Percentiles rank a stretch among this genome's conserved stretches.
Evolutionary conservation across 345 rosid genomes (phyloP).

Genomic region (Adansonia digitata): DNA sequence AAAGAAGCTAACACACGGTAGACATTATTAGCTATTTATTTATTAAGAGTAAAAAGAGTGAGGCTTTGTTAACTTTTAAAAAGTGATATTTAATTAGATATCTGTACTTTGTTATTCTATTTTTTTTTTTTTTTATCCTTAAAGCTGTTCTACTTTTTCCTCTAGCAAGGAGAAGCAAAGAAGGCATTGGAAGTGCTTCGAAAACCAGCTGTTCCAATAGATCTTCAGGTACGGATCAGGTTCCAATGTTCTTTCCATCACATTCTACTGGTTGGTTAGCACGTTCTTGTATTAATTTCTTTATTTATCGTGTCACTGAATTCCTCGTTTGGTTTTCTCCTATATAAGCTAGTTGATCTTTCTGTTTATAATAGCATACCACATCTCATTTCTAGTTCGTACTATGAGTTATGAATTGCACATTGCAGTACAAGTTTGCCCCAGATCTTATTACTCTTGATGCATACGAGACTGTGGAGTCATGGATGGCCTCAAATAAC

Average conservation of each 20-base stretch:
- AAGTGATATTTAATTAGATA: neutral
- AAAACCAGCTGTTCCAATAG: constrained; percentile 76
- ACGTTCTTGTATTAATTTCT: neutral
- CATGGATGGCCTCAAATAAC: constrained; percentile 88
- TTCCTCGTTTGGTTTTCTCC: neutral
- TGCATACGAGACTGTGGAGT: constrained; percentile 98
- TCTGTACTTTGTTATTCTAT: neutral
- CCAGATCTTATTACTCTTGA: constrained; percentile 93
- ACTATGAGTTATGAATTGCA: constrained; percentile 15
- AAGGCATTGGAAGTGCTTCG: constrained; percentile 89
- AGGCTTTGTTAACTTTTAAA: neutral
- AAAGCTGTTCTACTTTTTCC: constrained; percentile 11
- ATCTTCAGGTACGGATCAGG: constrained; percentile 69
- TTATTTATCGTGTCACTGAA: neutral
- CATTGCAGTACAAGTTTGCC: constrained; percentile 90
- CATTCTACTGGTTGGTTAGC: constrained; percentile 2
- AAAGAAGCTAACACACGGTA: neutral
- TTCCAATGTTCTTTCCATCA: constrained; percentile 3
- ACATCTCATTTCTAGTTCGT: constrained; percentile 16
- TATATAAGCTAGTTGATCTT: constrained; percentile 2
- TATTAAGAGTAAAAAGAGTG: neutral
- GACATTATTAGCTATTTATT: neutral
- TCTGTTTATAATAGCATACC: neutral
- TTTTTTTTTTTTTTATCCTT: constrained; percentile 2
- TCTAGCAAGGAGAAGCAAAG: constrained; percentile 96